These are phyloP conservation scores for Plasmopara viticola DNA, from an alignment of 352 stramenopile genomes.

Conservation along the genomic window DNA sequence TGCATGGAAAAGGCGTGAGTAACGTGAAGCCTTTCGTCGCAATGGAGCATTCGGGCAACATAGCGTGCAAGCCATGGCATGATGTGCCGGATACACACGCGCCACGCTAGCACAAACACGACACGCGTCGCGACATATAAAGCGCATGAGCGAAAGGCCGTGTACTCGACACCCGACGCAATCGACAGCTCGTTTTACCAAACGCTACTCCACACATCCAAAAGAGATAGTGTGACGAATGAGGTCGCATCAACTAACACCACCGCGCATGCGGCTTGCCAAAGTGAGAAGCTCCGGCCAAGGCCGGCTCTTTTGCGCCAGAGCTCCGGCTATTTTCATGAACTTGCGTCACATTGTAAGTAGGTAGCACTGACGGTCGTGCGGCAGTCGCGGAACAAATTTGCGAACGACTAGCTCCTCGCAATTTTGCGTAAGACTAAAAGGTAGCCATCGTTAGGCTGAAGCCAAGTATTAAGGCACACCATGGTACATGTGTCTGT, in stretches of 20 bases:
- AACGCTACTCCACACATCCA: too few species aligned
- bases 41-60: constrained; percentile 19
- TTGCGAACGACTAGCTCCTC: not conserved
- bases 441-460: constrained; percentile 20
- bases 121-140: constrained; percentile 11
- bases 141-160: constrained; percentile 2
- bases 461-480: not conserved
- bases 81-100: not conserved
- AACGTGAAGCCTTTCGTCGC: constrained; percentile 27
- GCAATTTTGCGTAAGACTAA: constrained; percentile 5
- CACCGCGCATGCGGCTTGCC: too few species aligned
- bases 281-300: not conserved
- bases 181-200: too few species aligned
- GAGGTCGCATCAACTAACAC: too few species aligned
- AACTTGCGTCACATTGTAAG: constrained; percentile 20
- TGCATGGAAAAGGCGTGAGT: constrained; percentile 17
- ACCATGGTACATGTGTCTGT: not conserved
- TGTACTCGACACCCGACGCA: too few species aligned
- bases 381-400: constrained; percentile 9
- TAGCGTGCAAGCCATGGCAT: constrained; percentile 8
- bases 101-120: constrained; percentile 3
- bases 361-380: constrained; percentile 13
- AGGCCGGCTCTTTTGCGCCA: constrained; percentile 10
- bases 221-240: too few species aligned
- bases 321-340: constrained; percentile 9